Evolutionary conservation across 2,329 filamentous ascomycete genomes (phyloP).

Genomic region (Alternaria infectoria): DNA sequence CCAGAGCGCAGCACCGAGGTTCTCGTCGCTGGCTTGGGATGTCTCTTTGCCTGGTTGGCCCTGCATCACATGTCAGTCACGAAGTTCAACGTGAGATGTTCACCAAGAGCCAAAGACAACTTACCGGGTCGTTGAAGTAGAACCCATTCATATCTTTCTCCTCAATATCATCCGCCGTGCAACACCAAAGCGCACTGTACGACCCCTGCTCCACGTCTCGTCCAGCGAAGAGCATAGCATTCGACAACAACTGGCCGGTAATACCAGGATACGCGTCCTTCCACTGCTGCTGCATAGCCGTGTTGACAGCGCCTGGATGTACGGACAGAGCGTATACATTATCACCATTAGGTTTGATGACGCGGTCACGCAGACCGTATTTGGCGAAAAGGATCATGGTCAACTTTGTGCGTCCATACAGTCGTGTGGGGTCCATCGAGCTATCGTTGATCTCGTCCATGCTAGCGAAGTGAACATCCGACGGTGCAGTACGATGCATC

Average conservation of each 20-base stretch:
- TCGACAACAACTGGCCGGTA: conserved; percentile 48
- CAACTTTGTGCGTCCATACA: conserved; percentile 53
- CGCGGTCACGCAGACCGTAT: conserved; percentile 50
- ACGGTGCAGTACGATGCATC: conserved; percentile 49
- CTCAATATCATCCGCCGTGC: conserved; percentile 52
- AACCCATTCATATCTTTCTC: conserved; percentile 53
- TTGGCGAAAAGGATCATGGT: conserved; percentile 54
- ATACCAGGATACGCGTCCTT: conserved; percentile 55
- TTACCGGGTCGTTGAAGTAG: conserved; percentile 50
- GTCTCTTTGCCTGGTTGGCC: conserved; percentile 48
- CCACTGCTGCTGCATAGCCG: conserved; percentile 55
- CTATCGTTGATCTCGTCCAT: conserved; percentile 54
- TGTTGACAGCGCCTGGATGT: conserved; percentile 52
- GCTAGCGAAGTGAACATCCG: conserved; percentile 47
- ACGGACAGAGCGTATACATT: conserved; percentile 52
- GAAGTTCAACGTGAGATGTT: too few relatives aligned
- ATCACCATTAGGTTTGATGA: conserved; percentile 53
- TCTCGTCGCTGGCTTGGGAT: conserved; percentile 48
- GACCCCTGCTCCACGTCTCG: conserved; percentile 52
- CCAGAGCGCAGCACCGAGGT: conserved; percentile 51
- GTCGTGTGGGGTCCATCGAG: conserved; percentile 39
- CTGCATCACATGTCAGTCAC: neutral
- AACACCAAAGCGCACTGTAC: conserved; percentile 51
- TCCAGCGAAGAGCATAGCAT: conserved; percentile 44
- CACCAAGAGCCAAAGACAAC: neutral